Percentiles rank a stretch among this genome's conserved stretches.
Evolutionary conservation across 305 asterid genomes (phyloP).

Genomic region (Galium porrigens): DNA sequence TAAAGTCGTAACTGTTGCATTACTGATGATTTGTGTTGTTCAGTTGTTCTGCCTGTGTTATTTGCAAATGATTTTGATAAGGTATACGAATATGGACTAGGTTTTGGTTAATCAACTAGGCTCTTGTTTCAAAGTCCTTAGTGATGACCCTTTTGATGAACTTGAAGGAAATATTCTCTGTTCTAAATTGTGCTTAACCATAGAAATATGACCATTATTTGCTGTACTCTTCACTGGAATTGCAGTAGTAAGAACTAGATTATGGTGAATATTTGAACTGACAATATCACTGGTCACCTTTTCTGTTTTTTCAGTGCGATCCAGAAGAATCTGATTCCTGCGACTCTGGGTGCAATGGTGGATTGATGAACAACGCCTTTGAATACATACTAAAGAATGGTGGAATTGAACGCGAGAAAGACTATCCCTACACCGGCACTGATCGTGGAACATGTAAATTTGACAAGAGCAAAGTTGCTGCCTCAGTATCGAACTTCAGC

Average conservation of each 20-base stretch:
- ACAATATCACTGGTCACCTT: not conserved
- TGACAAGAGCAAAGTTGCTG: conserved; percentile 43
- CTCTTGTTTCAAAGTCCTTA: not conserved
- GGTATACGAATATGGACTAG: no score
- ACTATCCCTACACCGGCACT: conserved; percentile 61
- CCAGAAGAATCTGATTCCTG: conserved; percentile 47
- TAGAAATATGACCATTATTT: no score
- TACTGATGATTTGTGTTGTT: not conserved
- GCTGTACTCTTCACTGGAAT: not conserved
- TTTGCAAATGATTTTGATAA: not conserved
- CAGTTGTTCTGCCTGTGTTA: not conserved
- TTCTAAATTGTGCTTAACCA: not conserved
- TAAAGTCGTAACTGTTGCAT: not conserved
- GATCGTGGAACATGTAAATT: conserved; percentile 49
- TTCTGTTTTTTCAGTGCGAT: conserved; percentile 45
- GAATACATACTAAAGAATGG: conserved; percentile 68
- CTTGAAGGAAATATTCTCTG: not conserved
- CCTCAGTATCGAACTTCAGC: conserved; percentile 62
- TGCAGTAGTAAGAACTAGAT: not conserved
- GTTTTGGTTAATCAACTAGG: not conserved
- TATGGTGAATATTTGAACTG: not conserved
- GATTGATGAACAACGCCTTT: conserved; percentile 76
- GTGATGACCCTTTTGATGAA: not conserved
- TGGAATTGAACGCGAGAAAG: conserved; percentile 59
- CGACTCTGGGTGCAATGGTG: conserved; percentile 75